Evolutionary conservation across 164 flowering plant species (phyloP).

Genomic region (Vitis rotundifolia): DNA sequence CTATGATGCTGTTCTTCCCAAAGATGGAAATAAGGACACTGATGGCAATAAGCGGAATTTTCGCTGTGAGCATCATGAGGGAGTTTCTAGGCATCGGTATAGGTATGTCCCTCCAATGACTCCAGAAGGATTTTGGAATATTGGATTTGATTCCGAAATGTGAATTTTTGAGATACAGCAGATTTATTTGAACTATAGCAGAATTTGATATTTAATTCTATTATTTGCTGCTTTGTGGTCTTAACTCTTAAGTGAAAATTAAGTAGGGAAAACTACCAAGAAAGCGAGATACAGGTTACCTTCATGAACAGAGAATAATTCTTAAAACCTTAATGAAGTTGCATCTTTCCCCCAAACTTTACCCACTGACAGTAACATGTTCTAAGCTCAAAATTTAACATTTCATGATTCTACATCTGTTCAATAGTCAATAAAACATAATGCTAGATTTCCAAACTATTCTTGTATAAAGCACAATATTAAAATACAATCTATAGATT

Average conservation of each 20-base stretch:
- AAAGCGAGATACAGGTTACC: not conserved
- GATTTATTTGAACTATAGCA: not conserved
- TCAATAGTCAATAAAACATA: no score
- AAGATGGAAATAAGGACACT: slow-evolving; percentile 25
- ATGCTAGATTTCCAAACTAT: no score
- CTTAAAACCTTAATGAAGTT: not conserved
- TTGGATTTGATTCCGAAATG: slow-evolving; percentile 87
- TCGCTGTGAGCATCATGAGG: slow-evolving; percentile 93
- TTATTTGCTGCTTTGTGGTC: not conserved
- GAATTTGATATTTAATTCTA: not conserved
- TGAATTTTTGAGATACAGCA: slow-evolving; percentile 9
- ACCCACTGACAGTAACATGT: no score
- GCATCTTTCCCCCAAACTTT: not conserved
- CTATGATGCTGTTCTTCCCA: slow-evolving; percentile 86
- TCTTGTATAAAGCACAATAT: no score
- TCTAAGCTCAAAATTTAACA: no score
- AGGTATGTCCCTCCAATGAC: slow-evolving; percentile 84
- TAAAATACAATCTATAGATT: no score
- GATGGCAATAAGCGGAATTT: slow-evolving; percentile 25
- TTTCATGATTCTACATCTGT: no score
- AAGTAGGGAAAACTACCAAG: not conserved
- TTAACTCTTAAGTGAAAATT: no score
- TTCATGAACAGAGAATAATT: not conserved
- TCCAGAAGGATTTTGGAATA: slow-evolving; percentile 99
- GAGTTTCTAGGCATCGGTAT: slow-evolving; percentile 92